Evolutionary conservation across 306 rosid genomes (phyloP), one percentile per base, ranked within the genome.

Genomic region (Carpinus viminea): DNA sequence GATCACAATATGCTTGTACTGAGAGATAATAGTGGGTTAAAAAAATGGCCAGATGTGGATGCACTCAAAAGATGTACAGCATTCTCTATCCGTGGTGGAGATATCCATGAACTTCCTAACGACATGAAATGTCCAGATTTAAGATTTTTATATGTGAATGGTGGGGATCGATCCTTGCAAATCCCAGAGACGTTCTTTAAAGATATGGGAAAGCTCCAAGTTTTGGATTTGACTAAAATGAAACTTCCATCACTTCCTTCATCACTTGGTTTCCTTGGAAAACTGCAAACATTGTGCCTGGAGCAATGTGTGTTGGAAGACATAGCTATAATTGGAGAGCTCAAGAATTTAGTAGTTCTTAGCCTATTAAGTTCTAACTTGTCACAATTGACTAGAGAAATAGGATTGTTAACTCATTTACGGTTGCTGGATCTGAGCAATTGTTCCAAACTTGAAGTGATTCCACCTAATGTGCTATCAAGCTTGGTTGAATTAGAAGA

Each of bases 391-490:
- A 70, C 86, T 0, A 12, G 0, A 0, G 70, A 75, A 72, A 48
- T 83, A 7, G 53, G 73, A 7, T 3, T 15, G 3, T 74, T n/a
- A n/a, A n/a, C n/a, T n/a, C n/a, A n/a, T n/a, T n/a, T n/a, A n/a
- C n/a, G n/a, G n/a, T n/a, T n/a, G 75, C 12, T 83, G 10, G 48
- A 83, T 62, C 61, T 83, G 45, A 5, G 68, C 11, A 0, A 9
- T 5, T 70, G 75, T 28, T 0, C 46, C 12, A 21, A 28, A 15
- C 75, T 83, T 72, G 53, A 62, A 64, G 4, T 68, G 52, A 46
- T 80, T 28, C 79, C 75, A 12, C 12, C 62, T 8, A 57, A 46
- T 8, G 12, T 83, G 34, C 55, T 83, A 18, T 71, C 81, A 24
- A 34, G 68, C 24, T 75, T 79, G 71, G 46, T 21, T 3, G 31